phyloP scores from a whole-genome alignment of 305 asterid species.

The Fraxinus sp. region DNA sequence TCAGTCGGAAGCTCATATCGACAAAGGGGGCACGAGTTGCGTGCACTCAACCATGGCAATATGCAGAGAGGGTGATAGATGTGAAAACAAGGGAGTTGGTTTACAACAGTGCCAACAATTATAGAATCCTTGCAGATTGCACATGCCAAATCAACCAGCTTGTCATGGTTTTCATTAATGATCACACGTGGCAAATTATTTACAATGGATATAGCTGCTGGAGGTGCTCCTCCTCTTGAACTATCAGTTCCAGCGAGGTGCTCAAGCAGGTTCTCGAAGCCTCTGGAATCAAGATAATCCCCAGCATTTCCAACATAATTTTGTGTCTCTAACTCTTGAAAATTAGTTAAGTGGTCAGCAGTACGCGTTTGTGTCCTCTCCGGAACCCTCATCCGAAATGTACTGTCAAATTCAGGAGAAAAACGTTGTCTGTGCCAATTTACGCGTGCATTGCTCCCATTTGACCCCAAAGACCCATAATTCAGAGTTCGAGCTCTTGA shows the following conservation, averaged over 20 bases:
- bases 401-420: conserved; percentile 41
- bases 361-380: conserved; percentile 31
- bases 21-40: conserved; percentile 93
- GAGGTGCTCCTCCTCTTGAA: conserved; percentile 72
- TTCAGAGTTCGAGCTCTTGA: conserved; percentile 30
- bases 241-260: conserved; percentile 62
- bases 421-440: conserved; percentile 36
- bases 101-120: conserved; percentile 52
- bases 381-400: conserved; percentile 28
- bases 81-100: conserved; percentile 81
- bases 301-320: conserved; percentile 39
- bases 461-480: conserved; percentile 21
- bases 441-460: conserved; percentile 24
- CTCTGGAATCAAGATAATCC: conserved; percentile 54
- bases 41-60: conserved; percentile 71
- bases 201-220: conserved; percentile 66
- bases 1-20: conserved; percentile 91
- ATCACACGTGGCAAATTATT: conserved; percentile 46
- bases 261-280: conserved; percentile 54
- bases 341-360: conserved; percentile 33
- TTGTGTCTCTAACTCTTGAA: conserved; percentile 35
- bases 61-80: conserved; percentile 82
- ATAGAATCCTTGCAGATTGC: conserved; percentile 90
- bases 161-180: conserved; percentile 43
- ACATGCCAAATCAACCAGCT: conserved; percentile 51